Percentiles rank a stretch among this genome's conserved stretches.
Conservation (phyloP, 441 rosid genomes). For the Monsonia emarginata region DNA sequence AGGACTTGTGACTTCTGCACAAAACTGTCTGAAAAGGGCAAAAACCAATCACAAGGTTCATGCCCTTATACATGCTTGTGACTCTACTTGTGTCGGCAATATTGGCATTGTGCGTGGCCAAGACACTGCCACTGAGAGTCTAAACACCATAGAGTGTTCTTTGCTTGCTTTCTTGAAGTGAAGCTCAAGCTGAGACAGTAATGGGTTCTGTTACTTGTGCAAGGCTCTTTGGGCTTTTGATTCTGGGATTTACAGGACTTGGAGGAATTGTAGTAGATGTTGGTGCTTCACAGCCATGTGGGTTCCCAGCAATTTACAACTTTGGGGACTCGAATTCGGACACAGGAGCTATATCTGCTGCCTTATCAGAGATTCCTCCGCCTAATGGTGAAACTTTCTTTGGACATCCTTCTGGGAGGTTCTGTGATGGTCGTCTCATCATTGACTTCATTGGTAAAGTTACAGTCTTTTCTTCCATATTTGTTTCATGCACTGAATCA, state of each 20-base stretch:
- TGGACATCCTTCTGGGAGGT: conserved; percentile 57
- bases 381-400: conserved; percentile 76
- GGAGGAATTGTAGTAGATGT: neutral
- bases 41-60: too few species aligned
- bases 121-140: neutral
- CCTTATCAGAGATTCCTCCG: conserved; percentile 32
- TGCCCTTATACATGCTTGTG: neutral
- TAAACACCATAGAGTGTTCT: too few species aligned
- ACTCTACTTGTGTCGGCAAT: neutral
- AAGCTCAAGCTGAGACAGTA: neutral
- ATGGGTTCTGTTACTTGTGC: conserved; percentile 16
- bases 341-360: conserved; percentile 50
- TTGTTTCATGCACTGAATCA: neutral
- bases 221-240: conserved; percentile 18
- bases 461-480: neutral
- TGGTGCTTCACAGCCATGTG: conserved; percentile 22
- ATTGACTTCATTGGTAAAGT: conserved; percentile 53
- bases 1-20: neutral
- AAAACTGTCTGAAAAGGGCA: neutral
- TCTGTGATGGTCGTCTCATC: conserved; percentile 64
- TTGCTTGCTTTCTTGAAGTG: neutral
- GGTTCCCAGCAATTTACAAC: conserved; percentile 55
- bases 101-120: neutral
- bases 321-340: conserved; percentile 87
- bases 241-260: conserved; percentile 18